Base-by-base conservation (phyloP, 2,329 filamentous ascomycete genomes). In the Ceratocystis destructans region DNA sequence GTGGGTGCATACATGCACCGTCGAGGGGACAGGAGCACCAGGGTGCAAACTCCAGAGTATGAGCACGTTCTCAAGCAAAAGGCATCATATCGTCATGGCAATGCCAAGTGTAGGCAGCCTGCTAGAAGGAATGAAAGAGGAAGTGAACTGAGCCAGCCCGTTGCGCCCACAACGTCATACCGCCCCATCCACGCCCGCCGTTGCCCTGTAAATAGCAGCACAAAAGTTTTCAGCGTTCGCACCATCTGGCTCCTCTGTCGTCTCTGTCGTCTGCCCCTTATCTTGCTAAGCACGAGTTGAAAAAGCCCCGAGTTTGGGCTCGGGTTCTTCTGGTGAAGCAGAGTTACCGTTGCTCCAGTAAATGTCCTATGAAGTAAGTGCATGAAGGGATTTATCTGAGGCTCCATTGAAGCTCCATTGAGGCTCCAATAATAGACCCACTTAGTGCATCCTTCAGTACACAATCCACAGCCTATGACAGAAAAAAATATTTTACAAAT, bases 371-470 rank as follows among this genome's bases (percentile, higher is more conserved):
- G 28, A 59, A 59, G 33, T 7, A 17, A 33, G 17, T 59, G 25
- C 53, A 59, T 59, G n/a, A 59, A 33, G 53, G 22, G 28, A 25
- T 33, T 28, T 28, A n/a, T 33, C 12, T 53, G 12, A 15, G 10
- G 53, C 22, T n/a, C 22, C 53, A 17, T 57, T 31, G 53, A 64
- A 44, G 44, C 48, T 50, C 46, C 59, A 62, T 66, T 66, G 61
- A 67, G 62, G 66, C 66, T 67, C 66, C 66, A 67, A 53, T 62
- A 62, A 65, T 62, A 8, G 66, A 31, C 55, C 66, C 66, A 67
- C 62, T 64, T 64, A 3, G 62, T 5, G 20, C 59, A 67, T 67
- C 62, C 66, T 67, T 67, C 55, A 50, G 25, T 0, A 28, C 48
- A 53, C 48, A 53, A 10, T 1, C 20, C 48, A 53, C 48, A 10